Percentiles rank a stretch among this genome's conserved stretches.
Conservation (phyloP, 441 rosid genomes). For the Theobroma grandiflorum region DNA sequence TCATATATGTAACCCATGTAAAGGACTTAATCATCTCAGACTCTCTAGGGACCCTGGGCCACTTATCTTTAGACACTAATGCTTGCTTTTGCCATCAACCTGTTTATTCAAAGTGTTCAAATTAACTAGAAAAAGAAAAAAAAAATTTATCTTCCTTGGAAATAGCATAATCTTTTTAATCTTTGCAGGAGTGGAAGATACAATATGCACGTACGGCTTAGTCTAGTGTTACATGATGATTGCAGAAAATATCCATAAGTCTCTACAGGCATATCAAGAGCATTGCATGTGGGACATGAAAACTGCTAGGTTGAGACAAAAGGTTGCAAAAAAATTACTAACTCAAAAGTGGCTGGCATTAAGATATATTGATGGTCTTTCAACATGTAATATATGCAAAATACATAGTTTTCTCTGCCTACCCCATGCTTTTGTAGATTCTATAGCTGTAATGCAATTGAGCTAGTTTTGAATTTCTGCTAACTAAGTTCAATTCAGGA, state of each 20-base stretch:
- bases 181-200: neutral
- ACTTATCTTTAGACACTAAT: neutral
- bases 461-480: neutral
- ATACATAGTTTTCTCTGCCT: neutral
- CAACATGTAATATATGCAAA: neutral
- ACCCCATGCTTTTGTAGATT: neutral
- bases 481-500: neutral
- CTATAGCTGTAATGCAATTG: neutral
- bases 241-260: neutral
- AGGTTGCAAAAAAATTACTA: neutral
- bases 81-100: conserved; percentile 2
- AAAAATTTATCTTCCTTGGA: neutral
- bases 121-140: neutral
- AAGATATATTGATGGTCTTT: no score
- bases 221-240: neutral
- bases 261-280: neutral
- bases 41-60: neutral
- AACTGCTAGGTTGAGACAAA: neutral
- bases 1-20: neutral
- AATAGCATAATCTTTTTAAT: neutral
- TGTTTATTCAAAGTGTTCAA: neutral
- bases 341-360: neutral
- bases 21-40: neutral
- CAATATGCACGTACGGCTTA: neutral
- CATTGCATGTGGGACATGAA: neutral